These are phyloP conservation scores for Cardamine occulta DNA, from an alignment of 345 rosid genomes.

Conservation along the genomic window DNA sequence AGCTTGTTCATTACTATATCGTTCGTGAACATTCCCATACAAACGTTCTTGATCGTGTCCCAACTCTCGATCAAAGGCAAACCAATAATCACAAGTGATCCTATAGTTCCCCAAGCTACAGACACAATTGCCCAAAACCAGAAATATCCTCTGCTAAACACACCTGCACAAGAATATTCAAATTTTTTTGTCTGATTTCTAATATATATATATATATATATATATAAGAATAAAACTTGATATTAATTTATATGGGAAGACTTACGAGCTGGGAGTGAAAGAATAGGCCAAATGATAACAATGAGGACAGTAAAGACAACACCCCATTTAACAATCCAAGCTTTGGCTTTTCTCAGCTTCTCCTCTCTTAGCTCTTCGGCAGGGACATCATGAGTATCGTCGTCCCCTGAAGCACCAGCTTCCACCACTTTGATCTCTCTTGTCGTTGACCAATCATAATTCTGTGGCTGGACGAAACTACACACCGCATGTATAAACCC, in stretches of 20 bases:
- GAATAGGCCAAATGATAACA: slow-evolving; percentile 76
- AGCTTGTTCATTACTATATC: slow-evolving; percentile 66
- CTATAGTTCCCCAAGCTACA: slow-evolving; percentile 86
- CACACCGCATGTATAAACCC: slow-evolving; percentile 76
- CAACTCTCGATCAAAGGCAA: slow-evolving; percentile 80
- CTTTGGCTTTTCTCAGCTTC: slow-evolving; percentile 66
- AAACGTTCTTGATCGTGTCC: slow-evolving; percentile 65
- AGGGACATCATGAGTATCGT: slow-evolving; percentile 46
- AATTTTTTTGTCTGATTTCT: not conserved
- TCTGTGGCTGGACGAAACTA: slow-evolving; percentile 71
- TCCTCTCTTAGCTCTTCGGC: slow-evolving; percentile 77
- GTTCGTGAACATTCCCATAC: slow-evolving; percentile 77
- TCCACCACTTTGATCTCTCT: slow-evolving; percentile 83
- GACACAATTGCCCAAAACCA: slow-evolving; percentile 88
- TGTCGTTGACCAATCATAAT: slow-evolving; percentile 83
- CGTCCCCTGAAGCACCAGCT: slow-evolving; percentile 46
- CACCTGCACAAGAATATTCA: slow-evolving; percentile 22
- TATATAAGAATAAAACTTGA: not conserved
- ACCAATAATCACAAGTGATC: slow-evolving; percentile 67
- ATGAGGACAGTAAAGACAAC: slow-evolving; percentile 71
- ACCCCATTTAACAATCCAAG: slow-evolving; percentile 91
- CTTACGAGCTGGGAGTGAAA: slow-evolving; percentile 80
- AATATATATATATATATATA: not conserved
- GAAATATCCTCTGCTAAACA: slow-evolving; percentile 73
- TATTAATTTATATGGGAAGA: not conserved